Evolutionary conservation across 2,329 filamentous ascomycete genomes (phyloP).

Genomic region (Endoconidiophora laricicola): DNA sequence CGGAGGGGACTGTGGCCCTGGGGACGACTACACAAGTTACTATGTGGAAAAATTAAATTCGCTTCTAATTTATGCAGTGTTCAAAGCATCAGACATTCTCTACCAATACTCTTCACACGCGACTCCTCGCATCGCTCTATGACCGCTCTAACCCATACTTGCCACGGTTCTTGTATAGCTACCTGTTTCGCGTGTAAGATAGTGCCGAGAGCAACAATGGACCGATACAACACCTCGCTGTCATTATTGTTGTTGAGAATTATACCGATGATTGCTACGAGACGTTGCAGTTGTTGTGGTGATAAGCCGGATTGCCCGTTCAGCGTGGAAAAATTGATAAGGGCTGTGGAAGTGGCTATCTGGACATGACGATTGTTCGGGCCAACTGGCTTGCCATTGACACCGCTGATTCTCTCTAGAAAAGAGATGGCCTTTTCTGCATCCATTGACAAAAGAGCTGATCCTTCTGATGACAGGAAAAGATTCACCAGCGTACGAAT

Average conservation of each 20-base stretch:
- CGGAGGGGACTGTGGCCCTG: too few relatives aligned
- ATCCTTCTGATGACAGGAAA: constrained; percentile 59
- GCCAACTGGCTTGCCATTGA: constrained; percentile 31
- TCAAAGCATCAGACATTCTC: constrained; percentile 27
- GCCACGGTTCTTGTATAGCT: constrained; percentile 7
- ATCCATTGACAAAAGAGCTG: constrained; percentile 43
- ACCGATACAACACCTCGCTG: constrained; percentile 67
- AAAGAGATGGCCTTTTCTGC: constrained; percentile 42
- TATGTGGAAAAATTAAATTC: too few relatives aligned
- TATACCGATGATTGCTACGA: constrained; percentile 44
- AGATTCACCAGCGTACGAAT: constrained; percentile 69
- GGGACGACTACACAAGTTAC: too few relatives aligned
- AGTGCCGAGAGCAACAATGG: constrained; percentile 70
- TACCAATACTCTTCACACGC: constrained; percentile 29
- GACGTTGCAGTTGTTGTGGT: constrained; percentile 29
- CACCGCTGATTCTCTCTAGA: constrained; percentile 44
- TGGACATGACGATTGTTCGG: constrained; percentile 59
- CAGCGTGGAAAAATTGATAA: constrained; percentile 72
- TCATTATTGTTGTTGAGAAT: constrained; percentile 54
- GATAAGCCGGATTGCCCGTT: constrained; percentile 19
- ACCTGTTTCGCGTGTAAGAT: constrained; percentile 31
- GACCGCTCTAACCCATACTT: constrained; percentile 26
- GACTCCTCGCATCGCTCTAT: constrained; percentile 29
- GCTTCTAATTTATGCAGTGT: too few relatives aligned
- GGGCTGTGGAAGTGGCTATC: constrained; percentile 65